phyloP scores from a whole-genome alignment of 2,329 filamentous ascomycete species.

The Calonectria ilicicola region DNA sequence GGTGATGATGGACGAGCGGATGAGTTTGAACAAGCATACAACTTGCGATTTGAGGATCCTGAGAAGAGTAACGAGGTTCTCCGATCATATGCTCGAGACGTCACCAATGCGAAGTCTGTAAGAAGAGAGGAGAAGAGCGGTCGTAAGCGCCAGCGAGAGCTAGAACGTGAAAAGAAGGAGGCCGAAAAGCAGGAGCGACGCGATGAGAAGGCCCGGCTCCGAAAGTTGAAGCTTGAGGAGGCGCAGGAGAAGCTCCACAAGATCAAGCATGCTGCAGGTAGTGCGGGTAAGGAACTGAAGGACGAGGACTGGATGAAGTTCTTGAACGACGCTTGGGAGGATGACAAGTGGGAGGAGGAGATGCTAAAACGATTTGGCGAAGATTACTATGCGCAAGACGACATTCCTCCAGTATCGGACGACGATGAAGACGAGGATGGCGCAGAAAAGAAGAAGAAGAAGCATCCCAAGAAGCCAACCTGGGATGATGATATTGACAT shows the following conservation, averaged over 20 bases:
- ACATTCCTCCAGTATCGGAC: conserved; percentile 75
- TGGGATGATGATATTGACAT: conserved; percentile 99
- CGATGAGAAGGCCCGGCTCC: conserved; percentile 84
- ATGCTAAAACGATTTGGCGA: conserved; percentile 92
- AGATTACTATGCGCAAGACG: conserved; percentile 85
- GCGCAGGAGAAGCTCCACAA: conserved; percentile 87
- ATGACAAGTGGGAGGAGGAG: conserved; percentile 89
- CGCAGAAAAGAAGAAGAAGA: conserved; percentile 52
- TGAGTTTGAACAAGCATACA: conserved; percentile 92
- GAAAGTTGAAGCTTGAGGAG: conserved; percentile 91
- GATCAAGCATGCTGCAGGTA: conserved; percentile 89
- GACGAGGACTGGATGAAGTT: conserved; percentile 88
- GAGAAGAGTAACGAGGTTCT: conserved; percentile 88
- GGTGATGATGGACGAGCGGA: conserved; percentile 79
- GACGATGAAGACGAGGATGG: conserved; percentile 73
- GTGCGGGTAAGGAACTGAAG: conserved; percentile 73
- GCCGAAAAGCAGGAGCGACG: conserved; percentile 80
- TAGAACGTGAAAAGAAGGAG: conserved; percentile 82
- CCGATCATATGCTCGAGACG: conserved; percentile 89
- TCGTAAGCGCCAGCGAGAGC: conserved; percentile 82
- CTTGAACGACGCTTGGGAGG: conserved; percentile 89
- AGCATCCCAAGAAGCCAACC: conserved; percentile 69
- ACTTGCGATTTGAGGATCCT: conserved; percentile 95
- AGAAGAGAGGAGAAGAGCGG: conserved; percentile 84
- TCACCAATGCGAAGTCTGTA: conserved; percentile 84